Evolutionary conservation across 176 grass and related monocot species (phyloP).

Genomic region (Eleusine coracana): DNA sequence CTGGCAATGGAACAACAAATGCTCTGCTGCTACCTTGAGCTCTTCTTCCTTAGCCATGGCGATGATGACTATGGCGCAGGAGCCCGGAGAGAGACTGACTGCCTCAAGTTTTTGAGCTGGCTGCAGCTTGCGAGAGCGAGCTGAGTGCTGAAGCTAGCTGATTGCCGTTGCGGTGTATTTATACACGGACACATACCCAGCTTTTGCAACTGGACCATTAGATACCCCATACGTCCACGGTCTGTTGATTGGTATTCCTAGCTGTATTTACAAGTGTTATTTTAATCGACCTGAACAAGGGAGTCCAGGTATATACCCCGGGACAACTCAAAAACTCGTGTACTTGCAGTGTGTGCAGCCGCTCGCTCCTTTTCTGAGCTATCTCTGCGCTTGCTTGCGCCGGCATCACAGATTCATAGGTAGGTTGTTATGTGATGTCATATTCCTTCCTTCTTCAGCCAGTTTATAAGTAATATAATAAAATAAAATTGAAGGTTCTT

Average conservation of each 20-base stretch:
- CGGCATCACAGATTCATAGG: slow-evolving; percentile 33
- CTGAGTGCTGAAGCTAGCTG: slow-evolving; percentile 20
- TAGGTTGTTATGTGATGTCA: slow-evolving; percentile 18
- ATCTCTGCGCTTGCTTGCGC: neutral
- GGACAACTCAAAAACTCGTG: slow-evolving; percentile 52
- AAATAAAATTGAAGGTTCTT: neutral
- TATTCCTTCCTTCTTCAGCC: neutral
- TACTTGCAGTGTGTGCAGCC: slow-evolving; percentile 30
- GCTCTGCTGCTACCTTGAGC: slow-evolving; percentile 45
- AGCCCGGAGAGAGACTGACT: slow-evolving; percentile 18
- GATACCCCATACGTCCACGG: slow-evolving; percentile 42
- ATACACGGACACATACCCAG: slow-evolving; percentile 38
- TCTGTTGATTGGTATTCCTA: slow-evolving; percentile 38
- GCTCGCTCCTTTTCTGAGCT: slow-evolving; percentile 7
- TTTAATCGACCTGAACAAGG: slow-evolving; percentile 35
- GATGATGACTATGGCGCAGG: slow-evolving; percentile 46
- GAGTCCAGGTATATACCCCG: slow-evolving; percentile 45
- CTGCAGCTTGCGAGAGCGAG: slow-evolving; percentile 19
- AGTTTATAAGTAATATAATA: neutral
- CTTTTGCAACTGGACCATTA: slow-evolving; percentile 33
- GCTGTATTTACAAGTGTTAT: slow-evolving; percentile 39
- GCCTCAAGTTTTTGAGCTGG: neutral
- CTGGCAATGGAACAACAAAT: neutral
- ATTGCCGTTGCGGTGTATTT: slow-evolving; percentile 37
- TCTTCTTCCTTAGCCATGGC: slow-evolving; percentile 75